These are phyloP conservation scores for Trichoderma asperellum DNA, from an alignment of 2,329 filamentous ascomycete genomes.

Conservation along the genomic window DNA sequence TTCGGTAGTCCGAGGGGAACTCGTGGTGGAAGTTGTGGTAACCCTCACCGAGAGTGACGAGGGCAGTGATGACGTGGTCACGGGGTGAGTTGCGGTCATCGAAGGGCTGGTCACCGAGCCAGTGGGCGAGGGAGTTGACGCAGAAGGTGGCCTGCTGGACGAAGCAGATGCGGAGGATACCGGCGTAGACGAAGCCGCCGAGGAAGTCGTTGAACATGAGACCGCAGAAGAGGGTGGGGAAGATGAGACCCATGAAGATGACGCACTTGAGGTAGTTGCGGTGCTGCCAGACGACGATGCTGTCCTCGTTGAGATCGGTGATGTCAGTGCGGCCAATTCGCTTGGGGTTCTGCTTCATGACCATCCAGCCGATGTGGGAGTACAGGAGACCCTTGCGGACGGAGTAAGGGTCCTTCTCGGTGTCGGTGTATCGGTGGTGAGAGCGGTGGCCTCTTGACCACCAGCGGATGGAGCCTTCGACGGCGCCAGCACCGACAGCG, in stretches of 20 bases:
- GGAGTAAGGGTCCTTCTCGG: constrained; percentile 88
- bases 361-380: constrained; percentile 83
- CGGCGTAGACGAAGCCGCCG: constrained; percentile 82
- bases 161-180: constrained; percentile 85
- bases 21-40: constrained; percentile 98
- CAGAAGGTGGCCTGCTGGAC: constrained; percentile 93
- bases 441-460: constrained; percentile 86
- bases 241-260: constrained; percentile 73
- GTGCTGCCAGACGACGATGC: constrained; percentile 86
- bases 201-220: constrained; percentile 80
- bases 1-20: constrained; percentile 91
- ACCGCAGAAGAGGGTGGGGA: constrained; percentile 76
- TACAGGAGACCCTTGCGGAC: constrained; percentile 86
- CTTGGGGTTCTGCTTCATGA: constrained; percentile 93
- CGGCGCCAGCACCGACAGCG: constrained; percentile 78
- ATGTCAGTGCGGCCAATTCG: constrained; percentile 86
- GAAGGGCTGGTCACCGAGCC: constrained; percentile 90
- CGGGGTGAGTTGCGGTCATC: constrained; percentile 90
- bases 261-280: constrained; percentile 82
- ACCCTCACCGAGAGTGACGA: constrained; percentile 83
- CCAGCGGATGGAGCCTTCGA: constrained; percentile 86
- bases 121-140: constrained; percentile 88
- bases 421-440: constrained; percentile 91
- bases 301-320: constrained; percentile 83
- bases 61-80: constrained; percentile 83